These are phyloP conservation scores for Mimosa pudica DNA, from an alignment of 306 rosid species.

Conservation along the genomic window DNA sequence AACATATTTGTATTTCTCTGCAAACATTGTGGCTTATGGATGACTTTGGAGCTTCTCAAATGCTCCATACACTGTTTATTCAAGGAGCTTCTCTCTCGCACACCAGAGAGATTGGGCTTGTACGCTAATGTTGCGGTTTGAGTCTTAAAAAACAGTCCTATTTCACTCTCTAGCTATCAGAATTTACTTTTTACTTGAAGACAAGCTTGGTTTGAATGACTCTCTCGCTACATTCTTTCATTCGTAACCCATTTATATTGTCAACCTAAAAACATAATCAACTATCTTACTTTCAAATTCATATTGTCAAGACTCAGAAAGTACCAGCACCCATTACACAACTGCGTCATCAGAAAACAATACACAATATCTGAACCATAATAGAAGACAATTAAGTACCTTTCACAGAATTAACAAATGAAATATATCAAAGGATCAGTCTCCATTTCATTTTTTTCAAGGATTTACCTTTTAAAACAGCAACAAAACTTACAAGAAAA, in stretches of 20 bases:
- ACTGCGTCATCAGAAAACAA: neutral
- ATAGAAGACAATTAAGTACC: neutral
- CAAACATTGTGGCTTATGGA: neutral
- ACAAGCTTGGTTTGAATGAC: neutral
- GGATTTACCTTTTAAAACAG: neutral
- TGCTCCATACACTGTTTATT: neutral
- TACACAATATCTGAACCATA: neutral
- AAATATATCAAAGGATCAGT: neutral
- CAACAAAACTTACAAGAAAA: neutral
- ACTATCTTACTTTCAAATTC: slow-evolving; percentile 1
- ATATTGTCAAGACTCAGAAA: neutral
- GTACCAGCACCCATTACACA: neutral
- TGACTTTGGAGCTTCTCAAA: neutral
- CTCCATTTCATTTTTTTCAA: neutral
- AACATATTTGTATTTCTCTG: neutral
- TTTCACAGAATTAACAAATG: neutral
- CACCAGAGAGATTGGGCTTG: neutral
- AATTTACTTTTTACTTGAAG: neutral
- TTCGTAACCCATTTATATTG: neutral
- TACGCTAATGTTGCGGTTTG: neutral
- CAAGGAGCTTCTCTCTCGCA: neutral
- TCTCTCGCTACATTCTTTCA: neutral
- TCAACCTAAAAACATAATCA: neutral
- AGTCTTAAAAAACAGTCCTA: neutral
- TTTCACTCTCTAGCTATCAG: neutral